Evolutionary conservation across 2,329 filamentous ascomycete species (phyloP).

Genomic region (Talaromyces sp.): DNA sequence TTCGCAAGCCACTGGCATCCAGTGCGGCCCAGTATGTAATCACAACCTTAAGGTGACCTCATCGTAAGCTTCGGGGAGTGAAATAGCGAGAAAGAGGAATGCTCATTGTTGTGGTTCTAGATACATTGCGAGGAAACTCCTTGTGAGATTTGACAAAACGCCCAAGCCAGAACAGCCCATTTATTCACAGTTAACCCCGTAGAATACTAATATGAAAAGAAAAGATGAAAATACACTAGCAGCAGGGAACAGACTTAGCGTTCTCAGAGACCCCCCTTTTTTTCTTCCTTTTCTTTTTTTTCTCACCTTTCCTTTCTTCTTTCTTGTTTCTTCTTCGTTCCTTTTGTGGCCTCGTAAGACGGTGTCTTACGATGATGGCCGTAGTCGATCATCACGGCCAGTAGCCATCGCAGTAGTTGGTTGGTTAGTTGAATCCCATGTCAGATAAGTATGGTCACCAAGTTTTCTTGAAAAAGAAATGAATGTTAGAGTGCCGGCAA

Average conservation of each 20-base stretch:
- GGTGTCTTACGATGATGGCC: constrained; percentile 17
- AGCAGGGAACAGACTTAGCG: neutral
- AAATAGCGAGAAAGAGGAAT: constrained; percentile 13
- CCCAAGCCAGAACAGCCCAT: constrained; percentile 16
- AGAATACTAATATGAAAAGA: constrained; percentile 13
- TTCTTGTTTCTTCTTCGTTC: neutral
- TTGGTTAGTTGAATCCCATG: constrained; percentile 78
- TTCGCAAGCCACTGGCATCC: constrained; percentile 12
- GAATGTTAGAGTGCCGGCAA: neutral
- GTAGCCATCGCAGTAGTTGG: constrained; percentile 58
- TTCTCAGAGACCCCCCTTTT: too few relatives aligned
- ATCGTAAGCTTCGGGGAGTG: neutral
- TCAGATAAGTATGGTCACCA: constrained; percentile 95
- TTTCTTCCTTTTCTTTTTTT: too few relatives aligned
- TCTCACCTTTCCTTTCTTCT: neutral
- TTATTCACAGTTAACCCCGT: constrained; percentile 22
- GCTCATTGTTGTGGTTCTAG: constrained; percentile 23
- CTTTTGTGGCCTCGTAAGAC: too few relatives aligned
- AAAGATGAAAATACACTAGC: constrained; percentile 4
- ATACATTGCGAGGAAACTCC: constrained; percentile 26
- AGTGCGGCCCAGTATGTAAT: constrained; percentile 1
- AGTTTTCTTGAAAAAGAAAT: constrained; percentile 70
- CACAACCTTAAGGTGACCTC: constrained; percentile 17
- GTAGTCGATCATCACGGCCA: constrained; percentile 58
- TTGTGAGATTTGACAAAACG: constrained; percentile 13